Percentiles rank a stretch among this genome's conserved stretches.
Conservation (phyloP, 2,329 filamentous ascomycete genomes). For the Tolypocladium endophyticum region DNA sequence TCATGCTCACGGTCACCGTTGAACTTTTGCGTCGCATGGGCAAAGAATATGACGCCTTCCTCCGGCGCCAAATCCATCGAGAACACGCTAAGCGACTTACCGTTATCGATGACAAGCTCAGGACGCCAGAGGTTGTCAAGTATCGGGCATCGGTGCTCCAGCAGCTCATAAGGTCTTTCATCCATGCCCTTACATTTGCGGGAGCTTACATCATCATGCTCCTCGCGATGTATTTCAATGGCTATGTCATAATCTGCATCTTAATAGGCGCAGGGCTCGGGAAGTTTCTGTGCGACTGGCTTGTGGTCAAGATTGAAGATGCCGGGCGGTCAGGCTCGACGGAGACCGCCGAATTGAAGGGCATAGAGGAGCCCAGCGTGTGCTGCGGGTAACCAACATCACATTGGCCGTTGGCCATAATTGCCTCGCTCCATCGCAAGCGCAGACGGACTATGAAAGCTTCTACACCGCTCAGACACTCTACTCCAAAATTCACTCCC, state of each 20-base stretch:
- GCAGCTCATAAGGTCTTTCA: slow-evolving; percentile 51
- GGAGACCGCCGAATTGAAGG: slow-evolving; percentile 13
- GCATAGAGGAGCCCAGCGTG: slow-evolving; percentile 34
- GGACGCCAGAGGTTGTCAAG: slow-evolving; percentile 12
- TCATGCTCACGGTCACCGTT: slow-evolving; percentile 59
- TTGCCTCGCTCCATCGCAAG: not conserved
- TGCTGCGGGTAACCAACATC: slow-evolving; percentile 25
- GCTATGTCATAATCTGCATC: slow-evolving; percentile 71
- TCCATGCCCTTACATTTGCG: slow-evolving; percentile 62
- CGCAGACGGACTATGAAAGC: not conserved
- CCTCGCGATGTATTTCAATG: slow-evolving; percentile 50
- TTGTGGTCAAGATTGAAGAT: slow-evolving; percentile 31
- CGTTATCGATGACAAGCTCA: slow-evolving; percentile 10
- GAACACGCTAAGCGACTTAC: slow-evolving; percentile 9
- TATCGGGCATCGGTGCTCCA: slow-evolving; percentile 51
- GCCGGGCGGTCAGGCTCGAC: slow-evolving; percentile 11
- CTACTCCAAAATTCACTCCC: too few species aligned
- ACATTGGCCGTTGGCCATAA: not conserved
- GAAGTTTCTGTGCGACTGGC: slow-evolving; percentile 45
- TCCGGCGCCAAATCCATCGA: slow-evolving; percentile 40
- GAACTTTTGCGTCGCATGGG: slow-evolving; percentile 61
- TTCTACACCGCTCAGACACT: too few species aligned
- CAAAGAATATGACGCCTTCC: slow-evolving; percentile 60
- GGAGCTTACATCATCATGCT: slow-evolving; percentile 73
- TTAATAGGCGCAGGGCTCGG: slow-evolving; percentile 44